These are phyloP conservation scores for Fusarium neocosmosporiellum DNA, from an alignment of 2,329 filamentous ascomycete species.

Conservation along the genomic window DNA sequence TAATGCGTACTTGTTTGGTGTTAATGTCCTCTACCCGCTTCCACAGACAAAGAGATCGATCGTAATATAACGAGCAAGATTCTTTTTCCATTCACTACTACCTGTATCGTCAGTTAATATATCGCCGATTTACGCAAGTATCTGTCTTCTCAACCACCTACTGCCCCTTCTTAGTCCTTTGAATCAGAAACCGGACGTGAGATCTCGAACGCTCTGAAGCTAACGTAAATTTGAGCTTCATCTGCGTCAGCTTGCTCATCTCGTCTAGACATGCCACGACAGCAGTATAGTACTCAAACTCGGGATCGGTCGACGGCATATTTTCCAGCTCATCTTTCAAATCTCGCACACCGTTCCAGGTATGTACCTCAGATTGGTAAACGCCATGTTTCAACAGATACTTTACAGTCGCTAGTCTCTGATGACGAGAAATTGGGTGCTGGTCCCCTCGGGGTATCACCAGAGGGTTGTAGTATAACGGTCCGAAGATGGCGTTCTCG, in stretches of 20 bases:
- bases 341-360: background rate
- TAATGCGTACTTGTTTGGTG: background rate
- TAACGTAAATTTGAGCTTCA: accelerated
- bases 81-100: background rate
- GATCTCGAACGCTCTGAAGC: background rate
- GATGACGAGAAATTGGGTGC: background rate
- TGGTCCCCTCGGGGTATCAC: background rate
- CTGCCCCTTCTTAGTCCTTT: accelerated
- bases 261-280: background rate
- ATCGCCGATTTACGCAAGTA: background rate
- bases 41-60: background rate
- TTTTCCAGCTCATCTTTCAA: background rate
- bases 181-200: background rate
- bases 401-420: background rate
- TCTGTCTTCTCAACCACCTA: background rate
- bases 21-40: background rate
- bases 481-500: background rate
- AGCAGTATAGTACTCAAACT: background rate
- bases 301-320: background rate
- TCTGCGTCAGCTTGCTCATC: background rate
- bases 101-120: too few species aligned
- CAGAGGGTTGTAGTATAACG: background rate
- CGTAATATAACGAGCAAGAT: background rate
- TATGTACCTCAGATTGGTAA: background rate
- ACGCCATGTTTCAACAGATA: background rate